phyloP scores from a whole-genome alignment of 495 filamentous ascomycete species.

The Bombardia bombarda region DNA sequence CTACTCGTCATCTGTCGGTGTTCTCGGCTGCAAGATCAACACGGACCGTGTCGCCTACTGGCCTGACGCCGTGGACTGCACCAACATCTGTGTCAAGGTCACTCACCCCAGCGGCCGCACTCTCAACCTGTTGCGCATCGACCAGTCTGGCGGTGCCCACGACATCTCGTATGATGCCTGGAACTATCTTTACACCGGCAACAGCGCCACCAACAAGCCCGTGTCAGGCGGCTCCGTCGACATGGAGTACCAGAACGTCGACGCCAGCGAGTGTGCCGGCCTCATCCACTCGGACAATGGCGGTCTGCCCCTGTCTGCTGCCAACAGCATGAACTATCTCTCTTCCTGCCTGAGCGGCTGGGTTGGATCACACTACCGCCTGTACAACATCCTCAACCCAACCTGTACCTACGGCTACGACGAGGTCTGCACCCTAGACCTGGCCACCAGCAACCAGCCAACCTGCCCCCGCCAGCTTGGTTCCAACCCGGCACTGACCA shows the following conservation, averaged over 20 bases:
- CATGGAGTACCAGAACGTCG: slow-evolving; percentile 23
- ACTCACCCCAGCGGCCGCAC: slow-evolving; percentile 24
- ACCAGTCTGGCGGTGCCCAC: slow-evolving; percentile 31
- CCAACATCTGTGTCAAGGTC: slow-evolving; percentile 32
- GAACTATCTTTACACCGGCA: slow-evolving; percentile 31
- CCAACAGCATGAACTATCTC: slow-evolving; percentile 37
- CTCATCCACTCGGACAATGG: slow-evolving; percentile 16
- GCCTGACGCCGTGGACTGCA: slow-evolving; percentile 31
- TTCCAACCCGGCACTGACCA: neutral
- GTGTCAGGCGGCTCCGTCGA: slow-evolving; percentile 23
- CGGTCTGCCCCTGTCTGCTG: slow-evolving; percentile 29
- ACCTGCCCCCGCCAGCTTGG: slow-evolving; percentile 28
- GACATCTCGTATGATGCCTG: slow-evolving; percentile 37
- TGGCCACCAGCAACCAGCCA: slow-evolving; percentile 29
- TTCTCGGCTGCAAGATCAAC: slow-evolving; percentile 37
- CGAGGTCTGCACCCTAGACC: slow-evolving; percentile 26
- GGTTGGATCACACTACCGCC: slow-evolving; percentile 23
- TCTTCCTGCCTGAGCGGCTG: slow-evolving; percentile 26
- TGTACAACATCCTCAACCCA: slow-evolving; percentile 30
- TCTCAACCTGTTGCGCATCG: slow-evolving; percentile 30
- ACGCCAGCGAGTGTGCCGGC: slow-evolving; percentile 20
- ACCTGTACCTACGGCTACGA: slow-evolving; percentile 29
- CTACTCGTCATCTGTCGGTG: slow-evolving; percentile 32
- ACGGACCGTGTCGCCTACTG: slow-evolving; percentile 35
- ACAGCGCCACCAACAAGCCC: slow-evolving; percentile 19